Evolutionary conservation across 208 protist species (phyloP).

Genomic region (Leishmania amazonensis): DNA sequence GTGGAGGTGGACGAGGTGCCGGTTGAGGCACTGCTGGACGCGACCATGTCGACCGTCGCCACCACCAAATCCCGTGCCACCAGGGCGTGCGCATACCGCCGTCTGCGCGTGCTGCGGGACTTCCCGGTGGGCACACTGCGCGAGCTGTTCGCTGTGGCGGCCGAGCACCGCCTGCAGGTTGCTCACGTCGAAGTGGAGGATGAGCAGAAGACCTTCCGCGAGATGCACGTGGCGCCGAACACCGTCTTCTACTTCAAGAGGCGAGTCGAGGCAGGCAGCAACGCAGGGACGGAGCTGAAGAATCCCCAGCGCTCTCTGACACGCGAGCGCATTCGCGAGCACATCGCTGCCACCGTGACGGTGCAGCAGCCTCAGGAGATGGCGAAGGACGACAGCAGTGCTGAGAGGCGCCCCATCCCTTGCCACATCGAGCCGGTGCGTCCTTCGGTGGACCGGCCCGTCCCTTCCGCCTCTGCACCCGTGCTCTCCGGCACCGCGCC

Average conservation of each 20-base stretch:
- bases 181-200: constrained; percentile 31
- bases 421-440: constrained; percentile 9
- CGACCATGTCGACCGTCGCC: constrained; percentile 18
- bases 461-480: constrained; percentile 3
- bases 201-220: constrained; percentile 22
- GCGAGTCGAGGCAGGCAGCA: constrained; percentile 1
- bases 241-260: constrained; percentile 35
- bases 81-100: constrained; percentile 32
- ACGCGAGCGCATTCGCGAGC: constrained; percentile 22
- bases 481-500: neutral
- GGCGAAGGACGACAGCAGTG: neutral
- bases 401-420: neutral
- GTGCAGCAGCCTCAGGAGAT: neutral
- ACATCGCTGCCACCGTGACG: constrained; percentile 7
- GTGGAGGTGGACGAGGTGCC: constrained; percentile 19
- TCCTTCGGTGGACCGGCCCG: constrained; percentile 13
- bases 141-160: constrained; percentile 48
- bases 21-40: constrained; percentile 16
- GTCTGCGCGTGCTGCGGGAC: constrained; percentile 45
- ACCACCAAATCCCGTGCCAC: constrained; percentile 18
- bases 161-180: constrained; percentile 33
- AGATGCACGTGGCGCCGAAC: constrained; percentile 24
- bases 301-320: constrained; percentile 6
- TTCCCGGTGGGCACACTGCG: constrained; percentile 65
- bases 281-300: neutral